Evolutionary conservation across 306 rosid genomes (phyloP), one percentile per base, ranked within the genome.

Genomic region (Quercus gilva): DNA sequence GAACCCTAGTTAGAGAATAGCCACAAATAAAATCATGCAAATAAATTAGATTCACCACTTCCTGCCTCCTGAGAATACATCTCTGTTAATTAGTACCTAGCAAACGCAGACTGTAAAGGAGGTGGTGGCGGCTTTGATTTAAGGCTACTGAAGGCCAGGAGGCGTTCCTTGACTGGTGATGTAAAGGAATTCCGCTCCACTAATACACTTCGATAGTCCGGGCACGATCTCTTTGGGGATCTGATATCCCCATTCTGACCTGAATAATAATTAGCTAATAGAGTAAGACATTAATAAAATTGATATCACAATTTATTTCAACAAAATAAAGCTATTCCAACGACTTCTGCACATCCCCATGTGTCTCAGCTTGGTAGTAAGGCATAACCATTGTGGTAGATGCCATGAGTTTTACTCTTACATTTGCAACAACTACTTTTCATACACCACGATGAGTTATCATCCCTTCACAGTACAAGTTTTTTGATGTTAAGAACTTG

Each of bases 91-190:
- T 49, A 23, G 60, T 90, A 96, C 99, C 98, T 96, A 21, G 99
- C 97, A 89, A 96, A 96, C 35, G 98, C 97, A 35, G 99, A 96
- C 83, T 96, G 99, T 85, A 96, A 83, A 71, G 98, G 94, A 71
- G 97, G 97, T 3, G 91, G 97, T 21, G 88, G 89, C 57, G 91
- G 87, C 87, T 88, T 96, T 77, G 99, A 85, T 84, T 91, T 96
- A 20, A 90, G 91, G 85, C 74, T 87, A 85, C 90, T 87, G 74
- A 86, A 83, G 59, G 85, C 90, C 70, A 93, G 83, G 58, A 88
- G 89, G 43, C 98, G 93, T 74, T 95, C 99, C 81, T 94, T 94
- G 87, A 88, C 94, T 2, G 98, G 98, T 72, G 98, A 94, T 51
- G 94, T 85, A 80, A 94, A 91, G 69, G 94, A 90, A 85, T 92